phyloP scores from a whole-genome alignment of 1,139 yeast genomes.

The Candida gigantensis region DNA sequence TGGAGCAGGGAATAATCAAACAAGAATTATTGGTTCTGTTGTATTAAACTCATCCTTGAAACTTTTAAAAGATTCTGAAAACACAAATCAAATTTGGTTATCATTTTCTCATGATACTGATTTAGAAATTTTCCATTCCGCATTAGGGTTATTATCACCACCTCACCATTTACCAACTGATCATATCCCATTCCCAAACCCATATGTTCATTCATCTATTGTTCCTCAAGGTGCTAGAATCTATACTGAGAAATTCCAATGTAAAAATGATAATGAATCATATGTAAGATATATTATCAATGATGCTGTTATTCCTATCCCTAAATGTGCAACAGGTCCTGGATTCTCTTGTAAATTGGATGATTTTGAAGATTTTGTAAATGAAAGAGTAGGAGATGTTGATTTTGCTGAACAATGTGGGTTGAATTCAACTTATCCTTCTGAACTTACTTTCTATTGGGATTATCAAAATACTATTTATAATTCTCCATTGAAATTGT shows the following conservation, averaged over 20 bases:
- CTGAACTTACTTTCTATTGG: slow-evolving; percentile 40
- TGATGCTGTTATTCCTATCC: slow-evolving; percentile 59
- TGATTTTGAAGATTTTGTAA: slow-evolving; percentile 35
- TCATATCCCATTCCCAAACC: slow-evolving; percentile 39
- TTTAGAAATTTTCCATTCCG: slow-evolving; percentile 48
- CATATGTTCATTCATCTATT: slow-evolving; percentile 47
- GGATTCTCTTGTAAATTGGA: slow-evolving; percentile 56
- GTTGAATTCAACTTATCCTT: slow-evolving; percentile 29
- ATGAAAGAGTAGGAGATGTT: slow-evolving; percentile 26
- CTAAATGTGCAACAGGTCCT: slow-evolving; percentile 53
- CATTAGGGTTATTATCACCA: slow-evolving; percentile 49
- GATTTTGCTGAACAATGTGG: slow-evolving; percentile 36
- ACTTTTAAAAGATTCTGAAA: slow-evolving; percentile 34
- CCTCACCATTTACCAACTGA: slow-evolving; percentile 21
- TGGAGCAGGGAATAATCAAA: slow-evolving; percentile 51
- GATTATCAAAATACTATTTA: slow-evolving; percentile 29
- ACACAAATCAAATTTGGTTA: slow-evolving; percentile 36
- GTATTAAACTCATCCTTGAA: slow-evolving; percentile 50
- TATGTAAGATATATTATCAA: slow-evolving; percentile 53
- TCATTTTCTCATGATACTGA: slow-evolving; percentile 65
- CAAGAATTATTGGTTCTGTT: slow-evolving; percentile 47
- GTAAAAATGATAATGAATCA: slow-evolving; percentile 40
- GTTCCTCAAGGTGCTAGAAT: slow-evolving; percentile 61
- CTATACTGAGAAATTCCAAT: slow-evolving; percentile 47
- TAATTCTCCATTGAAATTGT: slow-evolving; percentile 21